Conservation (phyloP, 2,329 filamentous ascomycete genomes). For the Penicillium palitans region DNA sequence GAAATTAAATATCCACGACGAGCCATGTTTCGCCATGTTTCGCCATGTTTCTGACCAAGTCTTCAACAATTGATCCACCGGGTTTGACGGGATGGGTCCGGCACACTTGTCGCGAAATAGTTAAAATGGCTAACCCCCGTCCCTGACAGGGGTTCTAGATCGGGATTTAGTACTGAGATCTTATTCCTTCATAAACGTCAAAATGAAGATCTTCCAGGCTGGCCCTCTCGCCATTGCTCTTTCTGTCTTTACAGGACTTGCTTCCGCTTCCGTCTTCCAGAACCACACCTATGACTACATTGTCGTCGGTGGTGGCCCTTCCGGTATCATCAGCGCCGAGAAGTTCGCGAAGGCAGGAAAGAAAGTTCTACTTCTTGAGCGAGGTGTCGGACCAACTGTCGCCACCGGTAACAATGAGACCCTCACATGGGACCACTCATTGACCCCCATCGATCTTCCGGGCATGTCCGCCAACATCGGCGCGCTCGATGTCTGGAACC, state of each 20-base stretch:
- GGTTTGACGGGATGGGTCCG: not conserved
- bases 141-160: not conserved
- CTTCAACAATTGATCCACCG: not conserved
- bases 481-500: conserved; percentile 18
- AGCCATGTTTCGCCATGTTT: conserved; percentile 5
- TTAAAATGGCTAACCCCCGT: not conserved
- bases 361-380: conserved; percentile 26
- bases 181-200: not conserved
- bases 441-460: conserved; percentile 31
- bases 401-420: conserved; percentile 27
- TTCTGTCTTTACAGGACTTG: conserved; percentile 8
- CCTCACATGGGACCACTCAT: conserved; percentile 22
- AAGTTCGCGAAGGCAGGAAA: conserved; percentile 27
- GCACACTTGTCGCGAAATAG: not conserved
- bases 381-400: conserved; percentile 27
- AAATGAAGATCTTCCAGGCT: conserved; percentile 12
- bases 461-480: conserved; percentile 30
- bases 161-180: not conserved
- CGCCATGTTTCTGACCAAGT: not conserved
- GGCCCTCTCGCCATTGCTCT: conserved; percentile 17
- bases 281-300: conserved; percentile 26
- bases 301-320: conserved; percentile 26
- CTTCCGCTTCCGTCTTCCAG: conserved; percentile 18
- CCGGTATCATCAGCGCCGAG: conserved; percentile 27
- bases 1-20: not conserved